Base-by-base conservation (phyloP, 352 stramenopile genomes). In the Phytophthora boehmeriae region DNA sequence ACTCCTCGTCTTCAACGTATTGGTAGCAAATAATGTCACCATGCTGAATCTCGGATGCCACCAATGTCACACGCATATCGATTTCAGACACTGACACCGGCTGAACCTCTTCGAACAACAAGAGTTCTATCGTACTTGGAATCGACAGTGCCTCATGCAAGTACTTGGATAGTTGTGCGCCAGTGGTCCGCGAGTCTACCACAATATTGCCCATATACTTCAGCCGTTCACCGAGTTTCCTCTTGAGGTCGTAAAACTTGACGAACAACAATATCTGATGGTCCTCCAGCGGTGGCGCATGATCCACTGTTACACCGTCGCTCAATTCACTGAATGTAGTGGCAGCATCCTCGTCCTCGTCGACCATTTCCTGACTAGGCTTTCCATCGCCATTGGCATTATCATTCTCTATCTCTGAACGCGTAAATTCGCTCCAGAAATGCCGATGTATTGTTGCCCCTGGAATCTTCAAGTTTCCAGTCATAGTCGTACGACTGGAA, bases 21-120 rank as follows among this genome's bases (percentile, higher is more conserved):
- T 95, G 86, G 45, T 83, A 94, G 58, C 86, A 93, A 47, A 96
- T 74, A 13, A 96, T 96, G 52, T 96, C 88, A 5, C 88, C 88
- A 43, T 85, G 60, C 52, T 96, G 88, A 58, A 96, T 90, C 36
- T 95, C 88, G 1, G 74, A 67, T 0, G 52, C 59, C 10, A 66
- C 54, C 0, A 96, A 65, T 0, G 71, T 85, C 22, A 51, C 50
- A 8, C 76, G 66, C 66, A 82, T 71, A 2, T 83, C 71, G 28
- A 96, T 85, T 49, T 80, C 63, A 0, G 76, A 74, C 20, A 96
- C 73, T 5, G 73, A 63, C 1, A 72, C 49, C 2, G 88, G 86
- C 49, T 95, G 85, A 19, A 96, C 61, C 60, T 93, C 84, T 53
- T 96, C 88, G 32, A 83, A 96, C 11, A 96, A 41, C 6, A 76